Conservation (phyloP, 1,139 yeast species). For the Yamadazyma atmosphaerica region DNA sequence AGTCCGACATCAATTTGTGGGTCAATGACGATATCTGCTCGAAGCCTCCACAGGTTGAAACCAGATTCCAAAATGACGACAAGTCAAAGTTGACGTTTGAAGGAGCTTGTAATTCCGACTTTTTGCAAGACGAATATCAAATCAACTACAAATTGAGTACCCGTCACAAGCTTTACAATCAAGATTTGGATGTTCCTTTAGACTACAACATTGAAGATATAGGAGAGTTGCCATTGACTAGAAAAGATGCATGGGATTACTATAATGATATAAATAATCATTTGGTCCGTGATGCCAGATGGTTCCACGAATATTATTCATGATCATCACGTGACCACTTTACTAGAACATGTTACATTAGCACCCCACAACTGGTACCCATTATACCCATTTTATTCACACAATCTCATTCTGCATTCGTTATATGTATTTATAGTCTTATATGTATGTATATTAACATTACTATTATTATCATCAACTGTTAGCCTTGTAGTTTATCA, state of each 20-base stretch:
- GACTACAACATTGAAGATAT: constrained; percentile 20
- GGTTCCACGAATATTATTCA: constrained; percentile 22
- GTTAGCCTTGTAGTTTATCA: too few relatives aligned
- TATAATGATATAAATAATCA: constrained; percentile 31
- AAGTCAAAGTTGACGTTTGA: constrained; percentile 20
- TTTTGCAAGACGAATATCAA: constrained; percentile 34
- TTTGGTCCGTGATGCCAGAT: constrained; percentile 21
- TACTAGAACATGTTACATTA: not conserved
- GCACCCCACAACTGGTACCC: not conserved
- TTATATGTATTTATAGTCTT: constrained; percentile 1
- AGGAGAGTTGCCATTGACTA: constrained; percentile 30
- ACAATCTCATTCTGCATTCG: not conserved
- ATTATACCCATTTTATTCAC: not conserved
- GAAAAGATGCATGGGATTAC: constrained; percentile 46
- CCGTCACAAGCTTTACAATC: constrained; percentile 26
- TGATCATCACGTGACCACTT: not conserved
- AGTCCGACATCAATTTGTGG: constrained; percentile 44
- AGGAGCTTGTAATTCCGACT: constrained; percentile 31
- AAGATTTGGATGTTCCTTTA: constrained; percentile 24
- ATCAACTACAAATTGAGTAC: constrained; percentile 25
- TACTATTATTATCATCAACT: too few relatives aligned
- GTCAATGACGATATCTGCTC: constrained; percentile 37
- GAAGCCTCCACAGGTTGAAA: constrained; percentile 19
- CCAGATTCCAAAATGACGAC: constrained; percentile 24
- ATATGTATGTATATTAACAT: not conserved